Conservation (phyloP, 805 yeast species). For the Metschnikowia proteae region DNA sequence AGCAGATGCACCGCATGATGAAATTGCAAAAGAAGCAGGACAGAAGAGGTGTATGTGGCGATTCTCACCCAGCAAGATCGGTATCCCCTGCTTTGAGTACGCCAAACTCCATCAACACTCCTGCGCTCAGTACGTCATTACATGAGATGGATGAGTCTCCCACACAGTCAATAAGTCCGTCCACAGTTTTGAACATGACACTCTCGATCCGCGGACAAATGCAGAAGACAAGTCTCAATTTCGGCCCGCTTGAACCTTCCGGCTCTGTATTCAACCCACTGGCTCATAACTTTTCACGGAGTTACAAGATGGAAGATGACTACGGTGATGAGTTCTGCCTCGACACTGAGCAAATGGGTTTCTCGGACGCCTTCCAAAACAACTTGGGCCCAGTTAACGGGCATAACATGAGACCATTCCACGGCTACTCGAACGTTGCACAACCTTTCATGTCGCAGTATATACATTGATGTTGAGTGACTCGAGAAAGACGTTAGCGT, state of each 20-base stretch:
- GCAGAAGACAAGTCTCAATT: not conserved
- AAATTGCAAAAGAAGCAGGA: conserved; percentile 14
- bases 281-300: not conserved
- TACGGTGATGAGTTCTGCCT: conserved; percentile 44
- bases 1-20: conserved; percentile 28
- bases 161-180: conserved; percentile 14
- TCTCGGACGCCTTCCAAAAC: not conserved
- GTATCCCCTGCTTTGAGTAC: conserved; percentile 17
- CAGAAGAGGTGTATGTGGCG: not conserved
- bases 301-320: conserved; percentile 20
- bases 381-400: conserved; percentile 1
- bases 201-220: not conserved
- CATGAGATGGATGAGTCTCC: conserved; percentile 18
- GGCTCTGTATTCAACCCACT: not conserved
- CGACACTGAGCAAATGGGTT: conserved; percentile 39
- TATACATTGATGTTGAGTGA: conserved; percentile 1
- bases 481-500: not conserved
- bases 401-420: not conserved
- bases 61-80: not conserved
- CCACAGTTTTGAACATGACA: conserved; percentile 1
- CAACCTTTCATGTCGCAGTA: conserved; percentile 3
- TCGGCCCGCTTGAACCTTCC: not conserved
- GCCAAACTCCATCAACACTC: conserved; percentile 16
- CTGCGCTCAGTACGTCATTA: conserved; percentile 14
- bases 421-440: conserved; percentile 1